These are phyloP conservation scores for Fusarium albosuccineum DNA, from an alignment of 2,329 filamentous ascomycete genomes.

Conservation along the genomic window DNA sequence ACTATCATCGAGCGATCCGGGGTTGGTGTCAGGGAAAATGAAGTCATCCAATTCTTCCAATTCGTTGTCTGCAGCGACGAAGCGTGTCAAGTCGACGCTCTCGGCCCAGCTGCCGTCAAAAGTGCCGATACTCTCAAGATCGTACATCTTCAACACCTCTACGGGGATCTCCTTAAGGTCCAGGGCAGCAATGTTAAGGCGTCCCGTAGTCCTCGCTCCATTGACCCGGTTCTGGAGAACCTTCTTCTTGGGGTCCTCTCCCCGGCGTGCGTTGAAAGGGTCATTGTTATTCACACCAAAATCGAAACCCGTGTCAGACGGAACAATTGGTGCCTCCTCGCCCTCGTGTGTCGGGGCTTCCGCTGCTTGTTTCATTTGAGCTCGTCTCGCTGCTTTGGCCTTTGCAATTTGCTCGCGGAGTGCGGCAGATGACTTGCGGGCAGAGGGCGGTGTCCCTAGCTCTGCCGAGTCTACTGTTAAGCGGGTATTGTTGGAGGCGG, in stretches of 20 bases:
- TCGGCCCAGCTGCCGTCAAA: conserved; percentile 86
- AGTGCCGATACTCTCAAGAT: conserved; percentile 75
- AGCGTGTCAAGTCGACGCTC: conserved; percentile 85
- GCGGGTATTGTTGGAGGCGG: conserved; percentile 24
- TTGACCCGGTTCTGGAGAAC: conserved; percentile 80
- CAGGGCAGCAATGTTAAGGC: conserved; percentile 90
- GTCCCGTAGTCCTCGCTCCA: conserved; percentile 80
- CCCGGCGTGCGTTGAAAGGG: conserved; percentile 77
- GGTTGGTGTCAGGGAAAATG: conserved; percentile 81
- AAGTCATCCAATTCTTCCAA: conserved; percentile 78
- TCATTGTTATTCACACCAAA: conserved; percentile 69
- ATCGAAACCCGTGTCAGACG: conserved; percentile 58
- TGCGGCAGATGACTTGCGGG: conserved; percentile 79
- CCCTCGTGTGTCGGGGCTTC: conserved; percentile 21
- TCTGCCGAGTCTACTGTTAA: conserved; percentile 28
- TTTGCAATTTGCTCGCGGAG: conserved; percentile 93
- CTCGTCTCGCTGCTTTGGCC: conserved; percentile 84
- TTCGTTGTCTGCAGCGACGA: conserved; percentile 92
- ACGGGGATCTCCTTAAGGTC: conserved; percentile 82
- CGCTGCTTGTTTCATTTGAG: conserved; percentile 56
- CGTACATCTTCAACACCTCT: conserved; percentile 93
- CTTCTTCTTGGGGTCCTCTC: conserved; percentile 71
- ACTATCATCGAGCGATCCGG: conserved; percentile 67
- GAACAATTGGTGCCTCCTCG: conserved; percentile 55
- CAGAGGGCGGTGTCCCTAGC: conserved; percentile 43